Percentiles rank a stretch among this genome's conserved stretches.
These are phyloP conservation scores for Jaenimonas drosophilae DNA, from an alignment of 208 protist genomes.

Conservation along the genomic window DNA sequence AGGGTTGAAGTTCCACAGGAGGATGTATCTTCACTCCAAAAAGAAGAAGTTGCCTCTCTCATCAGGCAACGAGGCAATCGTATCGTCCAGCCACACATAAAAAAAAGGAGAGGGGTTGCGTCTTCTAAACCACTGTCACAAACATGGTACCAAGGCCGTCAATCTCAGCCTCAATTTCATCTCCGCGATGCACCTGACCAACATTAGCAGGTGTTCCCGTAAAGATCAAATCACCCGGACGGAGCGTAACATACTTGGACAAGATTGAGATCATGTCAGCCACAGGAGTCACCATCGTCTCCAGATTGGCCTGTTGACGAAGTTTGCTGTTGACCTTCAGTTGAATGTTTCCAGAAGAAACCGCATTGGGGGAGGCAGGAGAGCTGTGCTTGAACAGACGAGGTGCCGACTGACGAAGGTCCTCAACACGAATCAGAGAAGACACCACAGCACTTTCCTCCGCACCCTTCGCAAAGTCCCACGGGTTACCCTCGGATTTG, in stretches of 20 bases:
- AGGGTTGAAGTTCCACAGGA: too few relatives aligned
- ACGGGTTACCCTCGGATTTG: constrained; percentile 62
- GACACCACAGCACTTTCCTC: constrained; percentile 62
- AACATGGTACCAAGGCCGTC: constrained; percentile 41
- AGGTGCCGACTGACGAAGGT: constrained; percentile 15
- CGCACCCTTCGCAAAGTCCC: constrained; percentile 78
- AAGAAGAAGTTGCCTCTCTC: background rate
- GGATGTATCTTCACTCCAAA: too few relatives aligned
- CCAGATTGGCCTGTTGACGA: constrained; percentile 49
- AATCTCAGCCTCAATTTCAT: constrained; percentile 55
- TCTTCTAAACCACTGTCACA: constrained; percentile 27
- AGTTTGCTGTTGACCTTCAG: constrained; percentile 58
- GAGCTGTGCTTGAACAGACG: constrained; percentile 26
- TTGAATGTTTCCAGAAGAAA: constrained; percentile 27
- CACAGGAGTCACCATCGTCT: constrained; percentile 50
- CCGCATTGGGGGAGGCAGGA: constrained; percentile 2
- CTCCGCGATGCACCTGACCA: constrained; percentile 48
- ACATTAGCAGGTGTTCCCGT: constrained; percentile 84
- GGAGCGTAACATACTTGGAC: constrained; percentile 62
- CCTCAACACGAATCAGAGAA: constrained; percentile 22
- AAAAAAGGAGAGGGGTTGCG: too few relatives aligned
- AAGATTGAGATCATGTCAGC: constrained; percentile 46
- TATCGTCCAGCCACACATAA: too few relatives aligned
- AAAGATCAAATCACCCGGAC: constrained; percentile 76
- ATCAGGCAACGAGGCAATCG: too few relatives aligned